Conservation (phyloP, 495 filamentous ascomycete genomes). For the Copromyces sp. region DNA sequence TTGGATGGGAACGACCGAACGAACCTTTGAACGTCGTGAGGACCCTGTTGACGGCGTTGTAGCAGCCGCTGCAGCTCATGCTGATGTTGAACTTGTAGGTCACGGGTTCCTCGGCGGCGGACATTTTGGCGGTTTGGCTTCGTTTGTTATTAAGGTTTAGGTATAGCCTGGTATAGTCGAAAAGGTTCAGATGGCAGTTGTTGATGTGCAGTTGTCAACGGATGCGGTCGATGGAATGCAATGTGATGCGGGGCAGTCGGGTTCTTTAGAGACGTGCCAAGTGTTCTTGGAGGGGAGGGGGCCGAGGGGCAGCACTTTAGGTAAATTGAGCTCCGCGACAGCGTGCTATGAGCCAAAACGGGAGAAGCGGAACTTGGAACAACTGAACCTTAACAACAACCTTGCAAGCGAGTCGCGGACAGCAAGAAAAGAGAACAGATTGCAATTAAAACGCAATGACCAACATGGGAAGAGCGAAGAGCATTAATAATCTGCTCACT, state of each 20-base stretch:
- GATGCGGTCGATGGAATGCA: neutral
- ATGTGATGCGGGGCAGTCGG: neutral
- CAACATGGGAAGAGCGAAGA: neutral
- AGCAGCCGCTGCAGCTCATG: slow-evolving; percentile 59
- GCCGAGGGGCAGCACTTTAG: neutral
- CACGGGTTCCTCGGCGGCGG: slow-evolving; percentile 17
- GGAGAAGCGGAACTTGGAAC: neutral
- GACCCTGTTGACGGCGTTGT: slow-evolving; percentile 68
- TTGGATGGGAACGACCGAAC: slow-evolving; percentile 12
- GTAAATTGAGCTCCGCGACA: neutral
- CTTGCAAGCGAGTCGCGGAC: neutral
- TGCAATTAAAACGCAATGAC: neutral
- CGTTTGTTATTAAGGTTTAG: neutral
- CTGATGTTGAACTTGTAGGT: slow-evolving; percentile 58
- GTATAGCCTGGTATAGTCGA: neutral
- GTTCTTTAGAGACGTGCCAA: neutral
- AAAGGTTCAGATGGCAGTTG: neutral
- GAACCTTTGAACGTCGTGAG: slow-evolving; percentile 86
- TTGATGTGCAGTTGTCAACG: neutral
- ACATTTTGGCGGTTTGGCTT: slow-evolving; percentile 9
- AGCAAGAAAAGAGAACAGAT: neutral
- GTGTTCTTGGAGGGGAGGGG: neutral
- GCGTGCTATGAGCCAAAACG: neutral
- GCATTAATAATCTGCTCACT: slow-evolving; percentile 9
- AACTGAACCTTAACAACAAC: neutral